phyloP scores from a whole-genome alignment of 2,329 filamentous ascomycete species.

The Rachicladosporium sp. region DNA sequence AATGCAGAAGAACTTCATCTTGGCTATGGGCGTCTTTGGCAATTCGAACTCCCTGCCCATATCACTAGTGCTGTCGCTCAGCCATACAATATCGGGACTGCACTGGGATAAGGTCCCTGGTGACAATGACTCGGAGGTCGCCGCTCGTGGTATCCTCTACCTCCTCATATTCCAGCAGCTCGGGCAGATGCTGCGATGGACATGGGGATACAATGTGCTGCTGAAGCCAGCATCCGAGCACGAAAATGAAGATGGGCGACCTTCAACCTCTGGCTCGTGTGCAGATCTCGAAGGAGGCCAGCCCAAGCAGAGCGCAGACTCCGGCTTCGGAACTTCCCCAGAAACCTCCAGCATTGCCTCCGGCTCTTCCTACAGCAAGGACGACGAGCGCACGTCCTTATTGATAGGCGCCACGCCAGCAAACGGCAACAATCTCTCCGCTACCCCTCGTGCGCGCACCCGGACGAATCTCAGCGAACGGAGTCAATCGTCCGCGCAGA shows the following conservation, averaged over 20 bases:
- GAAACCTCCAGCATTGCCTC: constrained; percentile 27
- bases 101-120: constrained; percentile 87
- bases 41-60: constrained; percentile 98
- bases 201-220: constrained; percentile 92
- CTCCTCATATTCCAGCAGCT: constrained; percentile 95
- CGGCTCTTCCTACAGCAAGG: constrained; percentile 4
- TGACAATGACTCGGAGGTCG: constrained; percentile 92
- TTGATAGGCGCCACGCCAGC: constrained; percentile 30
- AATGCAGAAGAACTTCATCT: constrained; percentile 83
- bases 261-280: constrained; percentile 39
- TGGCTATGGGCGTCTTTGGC: constrained; percentile 94
- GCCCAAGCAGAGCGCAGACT: constrained; percentile 19
- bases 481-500: constrained; percentile 38
- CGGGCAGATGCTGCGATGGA: constrained; percentile 90
- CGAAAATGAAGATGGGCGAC: constrained; percentile 48
- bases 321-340: constrained; percentile 35
- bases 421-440: constrained; percentile 35
- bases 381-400: constrained; percentile 20
- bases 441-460: constrained; percentile 16
- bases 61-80: constrained; percentile 85
- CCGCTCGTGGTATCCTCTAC: constrained; percentile 85
- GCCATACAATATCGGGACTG: constrained; percentile 78
- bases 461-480: constrained; percentile 8
- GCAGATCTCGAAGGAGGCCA: constrained; percentile 18
- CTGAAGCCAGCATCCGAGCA: constrained; percentile 73